Base-by-base conservation (phyloP, 78 protist genomes). In the Monocercomonoides exilis region DNA sequence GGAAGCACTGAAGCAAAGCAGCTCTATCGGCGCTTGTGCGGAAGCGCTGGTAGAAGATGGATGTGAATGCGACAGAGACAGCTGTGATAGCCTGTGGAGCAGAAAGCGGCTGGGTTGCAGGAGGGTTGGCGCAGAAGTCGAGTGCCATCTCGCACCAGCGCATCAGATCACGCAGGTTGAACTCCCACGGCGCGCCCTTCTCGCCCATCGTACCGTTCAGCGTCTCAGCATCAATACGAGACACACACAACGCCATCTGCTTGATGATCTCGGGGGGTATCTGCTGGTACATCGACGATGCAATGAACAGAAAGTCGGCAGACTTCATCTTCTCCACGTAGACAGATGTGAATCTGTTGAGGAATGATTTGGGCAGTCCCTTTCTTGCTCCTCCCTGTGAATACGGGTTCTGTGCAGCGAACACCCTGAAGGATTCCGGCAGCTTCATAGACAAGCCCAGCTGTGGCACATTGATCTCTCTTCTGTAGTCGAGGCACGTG, bases 311-410 rank as follows among this genome's bases (percentile, higher is more conserved):
- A 33, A 96, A 81, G 88, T 97, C 99, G 0, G 41, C 86, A 11
- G 11, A 33, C n/a, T 43, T 44, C 32, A 96, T 85, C 36, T 81
- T 91, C 3, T 89, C 94, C 77, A 96, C 94, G 21, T 89, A 81
- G 36, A 96, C 96, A 0, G 79, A 89, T 1, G 99, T 94, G 92
- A 98, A 99, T 77, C 99, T 93, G 89, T 98, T 97, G 77, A 99
- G 91, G 90, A 99, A 98, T 21, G 99, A 97, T 46, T 91, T 81
- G 29, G 99, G 99, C 44, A 99, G 95, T 1, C 99, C 98, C 46
- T 94, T 95, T 2, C 98, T 92, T 2, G 99, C 99, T 11, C 99
- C 99, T 43, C 99, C 99, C 89, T 97, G 98, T 43, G 46, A 85
- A 35, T 90, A 4, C 1, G 99, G 99, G 89, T 99, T 99, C 87